Evolutionary conservation across 176 grass and related monocot genomes (phyloP).

Genomic region (Bonia amplexicaulis): DNA sequence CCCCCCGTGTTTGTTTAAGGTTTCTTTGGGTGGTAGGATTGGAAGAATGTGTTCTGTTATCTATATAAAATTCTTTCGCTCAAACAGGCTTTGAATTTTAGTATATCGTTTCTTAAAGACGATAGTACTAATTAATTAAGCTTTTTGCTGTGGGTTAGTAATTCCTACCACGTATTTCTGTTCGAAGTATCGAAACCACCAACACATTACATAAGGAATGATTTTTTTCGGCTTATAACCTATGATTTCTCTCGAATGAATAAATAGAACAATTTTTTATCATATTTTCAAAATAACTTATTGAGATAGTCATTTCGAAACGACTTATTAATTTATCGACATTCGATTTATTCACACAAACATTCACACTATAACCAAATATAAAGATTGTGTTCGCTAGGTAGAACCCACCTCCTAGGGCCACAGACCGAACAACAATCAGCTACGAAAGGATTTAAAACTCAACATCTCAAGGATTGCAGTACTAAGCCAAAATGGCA

Average conservation of each 20-base stretch:
- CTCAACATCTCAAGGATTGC: background rate
- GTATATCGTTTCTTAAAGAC: too few relatives aligned
- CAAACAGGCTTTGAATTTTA: background rate
- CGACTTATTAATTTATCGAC: rapidly evolving
- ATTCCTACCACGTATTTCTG: background rate
- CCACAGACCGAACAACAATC: too few relatives aligned
- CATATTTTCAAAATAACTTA: rapidly evolving
- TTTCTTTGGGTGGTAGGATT: too few relatives aligned
- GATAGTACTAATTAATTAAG: background rate
- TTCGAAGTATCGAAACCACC: background rate
- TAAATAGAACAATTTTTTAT: too few relatives aligned
- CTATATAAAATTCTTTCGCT: background rate
- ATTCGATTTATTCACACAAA: too few relatives aligned
- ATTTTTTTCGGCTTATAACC: rapidly evolving
- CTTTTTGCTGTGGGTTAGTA: background rate
- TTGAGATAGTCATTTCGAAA: rapidly evolving
- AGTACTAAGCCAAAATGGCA: background rate
- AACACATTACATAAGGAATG: too few relatives aligned
- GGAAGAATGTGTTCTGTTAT: too few relatives aligned
- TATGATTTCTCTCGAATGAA: too few relatives aligned
- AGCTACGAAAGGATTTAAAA: background rate
- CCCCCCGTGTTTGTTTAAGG: too few relatives aligned
- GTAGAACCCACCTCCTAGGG: too few relatives aligned
- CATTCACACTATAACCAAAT: too few relatives aligned
- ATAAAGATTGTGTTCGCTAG: background rate